Base-by-base conservation (phyloP, 257 asterid species). In the Leptodermis oblonga region DNA sequence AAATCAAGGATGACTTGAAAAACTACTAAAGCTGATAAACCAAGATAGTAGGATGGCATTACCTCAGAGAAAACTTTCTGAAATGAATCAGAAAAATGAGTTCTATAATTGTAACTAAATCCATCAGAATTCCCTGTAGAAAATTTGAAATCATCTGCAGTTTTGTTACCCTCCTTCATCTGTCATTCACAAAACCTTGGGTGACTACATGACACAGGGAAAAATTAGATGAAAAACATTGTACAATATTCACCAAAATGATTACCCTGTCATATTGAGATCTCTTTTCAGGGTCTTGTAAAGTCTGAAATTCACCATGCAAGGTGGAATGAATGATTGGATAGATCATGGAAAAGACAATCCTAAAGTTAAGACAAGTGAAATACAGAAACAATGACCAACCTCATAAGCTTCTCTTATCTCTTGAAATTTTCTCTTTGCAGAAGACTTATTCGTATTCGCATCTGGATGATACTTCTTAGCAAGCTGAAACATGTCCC, bases 381-480 rank as follows among this genome's bases (percentile, higher is more conserved):
- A 71, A 65, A 63, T 41, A 49, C 34, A 69, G 61, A 60, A 76
- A 41, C 68, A 78, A 72, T 25, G 39, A 74, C 85, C 68, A 78
- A 93, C 98, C 97, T 93, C 98, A 70, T 88, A 93, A 8, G 98
- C 98, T 65, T 90, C 96, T 85, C 97, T 87, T 75, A 90, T 90
- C 89, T 90, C 96, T 82, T 87, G 98, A 83, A 93, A 93, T 77
- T 83, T 90, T 76, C 86, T 87, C 87, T 87, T 90, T 18, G 97
- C 92, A 30, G 92, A 83, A 60, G 96, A 90, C 74, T 81, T 93
- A 71, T 82, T 86, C 87, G 74, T 93, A 79, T 90, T 90, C 55
- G 97, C 92, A 83, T 93, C 98, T 62, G 98, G 98, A 73, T 93
- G 98, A 78, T 82, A 85, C 87, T 90, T 88, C 82, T 90, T 93